These are phyloP conservation scores for Jacaranda mimosifolia DNA, from an alignment of 257 asterid genomes.

Conservation along the genomic window DNA sequence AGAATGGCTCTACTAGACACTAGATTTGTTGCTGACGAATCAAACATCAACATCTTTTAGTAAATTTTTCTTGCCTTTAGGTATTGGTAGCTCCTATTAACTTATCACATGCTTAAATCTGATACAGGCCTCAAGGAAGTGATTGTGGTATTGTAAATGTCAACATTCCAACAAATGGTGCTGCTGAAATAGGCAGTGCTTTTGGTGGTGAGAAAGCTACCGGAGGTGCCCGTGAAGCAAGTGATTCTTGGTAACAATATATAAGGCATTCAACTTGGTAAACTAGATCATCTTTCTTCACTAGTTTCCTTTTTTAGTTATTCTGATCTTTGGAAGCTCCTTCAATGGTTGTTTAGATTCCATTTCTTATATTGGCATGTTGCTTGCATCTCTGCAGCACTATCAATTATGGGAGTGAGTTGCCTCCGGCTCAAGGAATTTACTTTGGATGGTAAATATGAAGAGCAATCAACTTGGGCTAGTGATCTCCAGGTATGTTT, in stretches of 20 bases:
- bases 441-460: constrained; percentile 59
- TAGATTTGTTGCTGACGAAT: neutral
- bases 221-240: constrained; percentile 99
- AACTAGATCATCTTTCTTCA: neutral
- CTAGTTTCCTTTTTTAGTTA: neutral
- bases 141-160: constrained; percentile 98
- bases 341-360: constrained; percentile 10
- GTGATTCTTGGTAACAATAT: constrained; percentile 99
- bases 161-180: constrained; percentile 96
- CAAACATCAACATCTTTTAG: no score
- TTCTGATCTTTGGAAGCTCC: no score
- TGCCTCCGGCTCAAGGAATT: constrained; percentile 87
- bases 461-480: neutral
- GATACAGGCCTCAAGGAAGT: constrained; percentile 87
- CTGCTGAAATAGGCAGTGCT: constrained; percentile 99
- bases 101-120: constrained; percentile 24
- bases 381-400: constrained; percentile 50
- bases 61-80: no score
- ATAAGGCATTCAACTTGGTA: constrained; percentile 99
- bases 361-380: neutral
- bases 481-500: no score
- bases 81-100: neutral
- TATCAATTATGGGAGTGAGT: constrained; percentile 75
- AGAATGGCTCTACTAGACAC: no score
- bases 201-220: constrained; percentile 99